Evolutionary conservation across 2,329 filamentous ascomycete species (phyloP), one percentile per base, ranked within the genome.

Genomic region (Bipolaris bicolor): DNA sequence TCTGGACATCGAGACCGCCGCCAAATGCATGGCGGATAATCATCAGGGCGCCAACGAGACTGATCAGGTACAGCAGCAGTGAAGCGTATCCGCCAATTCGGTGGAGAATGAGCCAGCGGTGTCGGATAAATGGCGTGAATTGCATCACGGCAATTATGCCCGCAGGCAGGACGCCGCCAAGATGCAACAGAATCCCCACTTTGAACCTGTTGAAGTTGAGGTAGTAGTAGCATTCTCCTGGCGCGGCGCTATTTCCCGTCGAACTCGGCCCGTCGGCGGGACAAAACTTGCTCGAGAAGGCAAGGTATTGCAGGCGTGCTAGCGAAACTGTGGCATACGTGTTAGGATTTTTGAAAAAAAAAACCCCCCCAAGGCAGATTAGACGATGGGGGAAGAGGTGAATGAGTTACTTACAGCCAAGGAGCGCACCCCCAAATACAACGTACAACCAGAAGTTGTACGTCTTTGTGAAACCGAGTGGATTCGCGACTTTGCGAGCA

Each of bases 41-140:
- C 76, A 88, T 83, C 1, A 88, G 60, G 0, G 81, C 84, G 0
- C 82, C 83, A 0, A 76, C 76, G 2, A 81, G 81, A 13, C 77
- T 76, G 3, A 82, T 52, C 0, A 82, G 26, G 1, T 82, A 76
- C 0, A 89, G 74, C 0, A 84, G 52, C 0, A 85, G 56, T 50
- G 86, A 69, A 4, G 83, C 34, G 58, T 88, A 88, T 1, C 87
- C 87, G 50, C 82, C 85, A 53, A 89, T 78, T 0, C 86, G 82
- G 66, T 90, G 87, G 20, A 88, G 69, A 1, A 84, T 57, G 1
- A 86, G 73, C 49, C 74, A 65, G 61, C 79, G 82, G 62, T 84
- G 79, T 1, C 80, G 74, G 48, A 81, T 76, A 24, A 72, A 64
- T 1, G 79, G 80, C 0, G 77, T 67, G 66, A 81, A 82, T 57